These are phyloP conservation scores for Leccinum pellstonianum DNA, from an alignment of 768 basidiomycete species.

Conservation along the genomic window DNA sequence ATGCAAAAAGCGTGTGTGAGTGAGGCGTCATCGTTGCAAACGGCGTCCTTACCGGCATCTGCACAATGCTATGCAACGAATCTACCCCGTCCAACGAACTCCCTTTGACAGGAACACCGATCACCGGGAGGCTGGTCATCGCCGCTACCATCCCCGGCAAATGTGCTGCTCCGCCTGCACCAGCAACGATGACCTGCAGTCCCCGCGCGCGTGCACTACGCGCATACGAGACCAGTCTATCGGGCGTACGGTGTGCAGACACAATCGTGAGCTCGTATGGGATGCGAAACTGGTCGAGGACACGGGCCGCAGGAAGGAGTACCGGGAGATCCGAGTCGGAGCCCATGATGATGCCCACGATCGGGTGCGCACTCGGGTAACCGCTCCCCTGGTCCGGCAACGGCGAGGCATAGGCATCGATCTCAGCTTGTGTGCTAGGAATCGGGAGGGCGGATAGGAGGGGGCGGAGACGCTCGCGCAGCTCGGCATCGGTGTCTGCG, in stretches of 20 bases:
- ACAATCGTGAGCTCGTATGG: conserved; percentile 96
- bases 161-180: conserved; percentile 98
- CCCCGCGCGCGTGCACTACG: conserved; percentile 67
- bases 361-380: conserved; percentile 63
- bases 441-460: conserved; percentile 66
- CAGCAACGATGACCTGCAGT: conserved; percentile 79
- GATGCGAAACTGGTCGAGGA: conserved; percentile 77
- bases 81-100: conserved; percentile 94
- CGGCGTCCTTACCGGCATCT: conserved; percentile 83
- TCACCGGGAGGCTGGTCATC: conserved; percentile 87
- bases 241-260: conserved; percentile 94
- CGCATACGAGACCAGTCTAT: conserved; percentile 80
- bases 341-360: conserved; percentile 97
- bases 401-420: conserved; percentile 51
- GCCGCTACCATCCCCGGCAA: conserved; percentile 98
- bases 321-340: conserved; percentile 96
- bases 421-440: conserved; percentile 40
- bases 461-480: conserved; percentile 65
- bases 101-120: conserved; percentile 97
- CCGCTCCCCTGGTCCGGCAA: conserved; percentile 45
- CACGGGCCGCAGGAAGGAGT: conserved; percentile 84
- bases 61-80: conserved; percentile 95
- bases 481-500: conserved; percentile 74
- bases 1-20: background rate
- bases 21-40: background rate